Base-by-base conservation (phyloP, 2,329 filamentous ascomycete genomes). In the Alternaria sp. region DNA sequence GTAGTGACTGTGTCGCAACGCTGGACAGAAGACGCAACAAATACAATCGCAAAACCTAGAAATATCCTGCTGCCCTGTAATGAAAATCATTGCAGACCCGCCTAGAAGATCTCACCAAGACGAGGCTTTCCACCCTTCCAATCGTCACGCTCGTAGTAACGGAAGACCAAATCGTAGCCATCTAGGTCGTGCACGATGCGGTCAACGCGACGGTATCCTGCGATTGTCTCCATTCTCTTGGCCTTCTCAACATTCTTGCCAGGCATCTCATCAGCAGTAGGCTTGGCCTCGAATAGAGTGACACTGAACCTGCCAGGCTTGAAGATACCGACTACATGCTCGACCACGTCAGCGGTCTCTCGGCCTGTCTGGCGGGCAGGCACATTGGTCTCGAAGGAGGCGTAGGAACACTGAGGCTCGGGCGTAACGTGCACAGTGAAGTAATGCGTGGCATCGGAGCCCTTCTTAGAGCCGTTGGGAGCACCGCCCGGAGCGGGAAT, bases 371-470 rank as follows among this genome's bases (percentile, higher is more conserved):
- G 93, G 5, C 89, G 90, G 27, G 93, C 91, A 2, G 95, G 95
- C 4, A 99, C 94, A 71, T 98, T 99, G 68, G 95, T 98, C 84
- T 99, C 95, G 76, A 99, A 99, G 2, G 93, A 97, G 36, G 95
- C 95, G 78, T 97, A 99, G 5, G 94, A 97, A 84, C 94, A 99
- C 74, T 97, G 89, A 14, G 94, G 93, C 84, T 99, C 95, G 0
- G 95, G 95, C 0, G 95, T 99, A 68, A 99, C 95, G 76, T 99
- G 95, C 25, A 99, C 95, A 1, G 94, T 99, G 81, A 97, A 99
- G 83, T 99, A 99, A 81, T 98, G 93, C 1, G 76, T 79, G 12
- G 74, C 73, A 48, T 78, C 74, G 8, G 75, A 78, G 43, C 74
- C 72, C 43, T 76, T 77, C 62, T 80, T 83, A 34, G 81, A 75